A percentile compares a stretch with the other conserved stretches of the same genome.
Evolutionary conservation across 805 yeast species (phyloP).

Genomic region (Clavispora phyllophila): DNA sequence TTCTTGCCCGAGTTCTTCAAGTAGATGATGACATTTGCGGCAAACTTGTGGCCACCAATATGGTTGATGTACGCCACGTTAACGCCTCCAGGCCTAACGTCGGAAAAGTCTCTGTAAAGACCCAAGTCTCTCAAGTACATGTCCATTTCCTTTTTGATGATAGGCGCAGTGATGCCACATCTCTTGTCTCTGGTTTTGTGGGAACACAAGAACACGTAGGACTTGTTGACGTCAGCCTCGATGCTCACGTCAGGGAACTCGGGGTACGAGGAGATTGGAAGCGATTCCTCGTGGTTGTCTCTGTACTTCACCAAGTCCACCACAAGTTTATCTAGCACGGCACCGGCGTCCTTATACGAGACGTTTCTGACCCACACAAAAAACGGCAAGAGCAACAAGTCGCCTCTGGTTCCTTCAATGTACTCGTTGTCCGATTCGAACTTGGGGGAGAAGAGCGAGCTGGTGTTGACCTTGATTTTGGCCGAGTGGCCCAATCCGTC

Average conservation of each 20-base stretch:
- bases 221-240: slow-evolving; percentile 22
- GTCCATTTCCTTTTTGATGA: slow-evolving; percentile 77
- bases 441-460: slow-evolving; percentile 48
- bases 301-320: slow-evolving; percentile 33
- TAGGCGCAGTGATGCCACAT: slow-evolving; percentile 92
- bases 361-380: slow-evolving; percentile 64
- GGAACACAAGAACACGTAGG: slow-evolving; percentile 75
- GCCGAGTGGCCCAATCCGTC: slow-evolving; percentile 18
- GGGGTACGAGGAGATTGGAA: slow-evolving; percentile 6
- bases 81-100: slow-evolving; percentile 71
- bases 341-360: slow-evolving; percentile 35
- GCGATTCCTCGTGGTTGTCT: slow-evolving; percentile 5
- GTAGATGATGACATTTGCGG: slow-evolving; percentile 83
- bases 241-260: slow-evolving; percentile 28
- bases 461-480: slow-evolving; percentile 47
- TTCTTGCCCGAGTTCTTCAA: slow-evolving; percentile 60
- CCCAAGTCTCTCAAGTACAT: slow-evolving; percentile 64
- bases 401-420: slow-evolving; percentile 43
- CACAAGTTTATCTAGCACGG: slow-evolving; percentile 41
- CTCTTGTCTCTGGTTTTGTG: slow-evolving; percentile 88
- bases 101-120: slow-evolving; percentile 70
- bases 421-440: slow-evolving; percentile 38
- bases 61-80: slow-evolving; percentile 71
- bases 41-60: slow-evolving; percentile 94
- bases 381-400: slow-evolving; percentile 65